These are phyloP conservation scores for Phaeophleospora eucalypticola DNA, from an alignment of 2,329 filamentous ascomycete genomes.

Conservation along the genomic window DNA sequence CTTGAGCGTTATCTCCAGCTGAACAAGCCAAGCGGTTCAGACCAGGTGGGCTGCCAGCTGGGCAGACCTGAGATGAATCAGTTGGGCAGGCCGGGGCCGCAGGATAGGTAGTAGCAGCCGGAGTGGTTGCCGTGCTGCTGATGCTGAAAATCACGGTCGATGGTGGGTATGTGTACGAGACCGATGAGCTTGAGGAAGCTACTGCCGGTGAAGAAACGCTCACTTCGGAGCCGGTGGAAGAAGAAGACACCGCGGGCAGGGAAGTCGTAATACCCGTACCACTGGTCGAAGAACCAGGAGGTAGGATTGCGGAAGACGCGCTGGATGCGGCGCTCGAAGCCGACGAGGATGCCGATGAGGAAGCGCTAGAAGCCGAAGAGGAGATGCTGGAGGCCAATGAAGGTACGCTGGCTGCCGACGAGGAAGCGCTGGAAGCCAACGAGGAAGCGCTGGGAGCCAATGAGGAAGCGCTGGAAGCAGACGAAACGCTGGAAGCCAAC, in stretches of 20 bases:
- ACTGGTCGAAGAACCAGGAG: too few species aligned
- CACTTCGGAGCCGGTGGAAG: too few species aligned
- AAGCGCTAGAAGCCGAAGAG: not conserved
- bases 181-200: not conserved
- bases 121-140: not conserved
- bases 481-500: not conserved
- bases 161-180: not conserved
- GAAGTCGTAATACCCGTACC: too few species aligned
- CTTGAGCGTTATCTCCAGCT: not conserved
- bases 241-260: too few species aligned
- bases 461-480: not conserved
- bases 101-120: not conserved
- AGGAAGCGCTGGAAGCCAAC: not conserved
- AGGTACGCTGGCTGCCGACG: too few species aligned
- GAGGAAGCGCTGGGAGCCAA: not conserved
- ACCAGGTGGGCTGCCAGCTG: not conserved
- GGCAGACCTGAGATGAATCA: not conserved
- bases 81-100: not conserved
- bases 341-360: not conserved
- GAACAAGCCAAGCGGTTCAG: not conserved
- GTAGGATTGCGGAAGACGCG: too few species aligned
- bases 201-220: not conserved
- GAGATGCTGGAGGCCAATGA: not conserved
- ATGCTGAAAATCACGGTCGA: not conserved
- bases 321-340: not conserved